These are phyloP conservation scores for Saxophila tyrrhenica DNA, from an alignment of 495 filamentous ascomycete genomes.

Conservation along the genomic window DNA sequence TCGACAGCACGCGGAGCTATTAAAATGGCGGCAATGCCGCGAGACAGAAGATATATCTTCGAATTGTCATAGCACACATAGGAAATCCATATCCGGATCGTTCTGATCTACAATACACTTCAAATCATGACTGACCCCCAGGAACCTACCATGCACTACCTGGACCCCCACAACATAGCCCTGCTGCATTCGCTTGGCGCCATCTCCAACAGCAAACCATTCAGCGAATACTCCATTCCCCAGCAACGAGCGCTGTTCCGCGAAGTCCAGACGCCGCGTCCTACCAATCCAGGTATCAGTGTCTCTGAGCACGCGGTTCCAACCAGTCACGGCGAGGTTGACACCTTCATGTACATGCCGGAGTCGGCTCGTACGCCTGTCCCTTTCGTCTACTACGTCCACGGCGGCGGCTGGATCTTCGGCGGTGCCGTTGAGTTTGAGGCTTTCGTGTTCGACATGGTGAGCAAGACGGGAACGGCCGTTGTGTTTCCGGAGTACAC, in stretches of 20 bases:
- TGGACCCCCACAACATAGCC: slow-evolving; percentile 23
- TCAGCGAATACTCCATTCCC: slow-evolving; percentile 13
- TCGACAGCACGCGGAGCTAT: too few relatives aligned
- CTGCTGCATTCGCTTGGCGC: slow-evolving; percentile 8
- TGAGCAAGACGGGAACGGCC: slow-evolving; percentile 17
- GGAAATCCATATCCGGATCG: too few relatives aligned
- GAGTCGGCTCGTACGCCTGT: background rate
- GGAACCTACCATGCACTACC: slow-evolving; percentile 5
- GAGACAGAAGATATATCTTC: too few relatives aligned
- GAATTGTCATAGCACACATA: too few relatives aligned
- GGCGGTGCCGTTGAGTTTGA: slow-evolving; percentile 15
- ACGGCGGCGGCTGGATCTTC: slow-evolving; percentile 21
- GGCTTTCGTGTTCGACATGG: slow-evolving; percentile 15
- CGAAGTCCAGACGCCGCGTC: slow-evolving; percentile 6
- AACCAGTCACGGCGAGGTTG: slow-evolving; percentile 4
- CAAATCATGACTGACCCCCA: too few relatives aligned
- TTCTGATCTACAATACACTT: too few relatives aligned
- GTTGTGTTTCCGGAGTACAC: slow-evolving; percentile 28
- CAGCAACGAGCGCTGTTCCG: slow-evolving; percentile 19
- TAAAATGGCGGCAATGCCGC: too few relatives aligned
- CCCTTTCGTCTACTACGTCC: slow-evolving; percentile 20
- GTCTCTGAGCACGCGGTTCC: slow-evolving; percentile 7
- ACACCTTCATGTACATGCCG: slow-evolving; percentile 13
- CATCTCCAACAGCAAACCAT: background rate
- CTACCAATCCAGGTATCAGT: slow-evolving; percentile 9